A percentile compares a stretch with the other conserved stretches of the same genome.
Evolutionary conservation across 331 rosid genomes (phyloP).

Genomic region (Malus hybrid): DNA sequence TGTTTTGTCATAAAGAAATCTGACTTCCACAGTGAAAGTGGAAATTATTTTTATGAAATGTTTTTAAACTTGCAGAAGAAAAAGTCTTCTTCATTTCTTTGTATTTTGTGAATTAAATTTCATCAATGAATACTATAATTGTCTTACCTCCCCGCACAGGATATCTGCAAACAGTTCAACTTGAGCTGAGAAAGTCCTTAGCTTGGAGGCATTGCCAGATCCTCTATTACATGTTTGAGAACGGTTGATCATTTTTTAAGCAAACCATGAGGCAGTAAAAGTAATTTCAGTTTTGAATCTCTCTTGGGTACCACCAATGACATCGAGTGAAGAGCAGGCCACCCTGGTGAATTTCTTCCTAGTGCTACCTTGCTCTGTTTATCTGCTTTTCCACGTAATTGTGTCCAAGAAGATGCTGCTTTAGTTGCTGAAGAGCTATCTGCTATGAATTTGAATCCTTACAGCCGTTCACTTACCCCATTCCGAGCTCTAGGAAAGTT

Average conservation of each 20-base stretch:
- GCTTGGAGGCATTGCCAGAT: conserved; percentile 71
- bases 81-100: no score
- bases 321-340: conserved; percentile 33
- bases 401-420: conserved; percentile 72
- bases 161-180: conserved; percentile 63
- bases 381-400: conserved; percentile 66
- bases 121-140: no score
- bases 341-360: conserved; percentile 59
- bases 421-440: conserved; percentile 78
- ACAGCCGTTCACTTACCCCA: conserved; percentile 49
- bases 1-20: no score
- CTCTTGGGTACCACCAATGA: conserved; percentile 38
- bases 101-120: no score
- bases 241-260: conserved; percentile 36
- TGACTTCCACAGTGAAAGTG: no score
- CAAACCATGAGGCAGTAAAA: conserved; percentile 26
- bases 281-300: conserved; percentile 45
- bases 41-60: no score
- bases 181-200: conserved; percentile 52
- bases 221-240: conserved; percentile 45
- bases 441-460: conserved; percentile 46
- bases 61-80: no score
- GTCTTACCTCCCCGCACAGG: conserved; percentile 25
- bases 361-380: conserved; percentile 67
- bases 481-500: conserved; percentile 73